Percentiles rank a stretch among this genome's conserved stretches.
phyloP scores from a whole-genome alignment of 2,329 filamentous ascomycete genomes.

The Incumbomyces delicatus region DNA sequence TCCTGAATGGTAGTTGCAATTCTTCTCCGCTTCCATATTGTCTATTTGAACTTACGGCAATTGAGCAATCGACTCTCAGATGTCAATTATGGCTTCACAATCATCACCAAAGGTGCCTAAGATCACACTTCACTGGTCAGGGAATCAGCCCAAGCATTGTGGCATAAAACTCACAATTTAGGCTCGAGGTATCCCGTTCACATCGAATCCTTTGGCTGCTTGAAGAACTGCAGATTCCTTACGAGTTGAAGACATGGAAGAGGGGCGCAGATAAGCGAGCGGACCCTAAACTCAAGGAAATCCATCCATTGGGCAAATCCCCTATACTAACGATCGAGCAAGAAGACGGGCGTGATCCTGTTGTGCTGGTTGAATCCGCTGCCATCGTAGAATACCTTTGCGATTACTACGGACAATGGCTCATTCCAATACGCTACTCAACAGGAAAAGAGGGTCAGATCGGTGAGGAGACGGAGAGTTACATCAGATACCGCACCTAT shows the following conservation, averaged over 20 bases:
- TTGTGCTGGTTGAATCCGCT: constrained; percentile 71
- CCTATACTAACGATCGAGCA: constrained; percentile 61
- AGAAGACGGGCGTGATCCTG: constrained; percentile 35
- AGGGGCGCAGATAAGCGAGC: constrained; percentile 57
- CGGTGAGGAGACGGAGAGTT: constrained; percentile 50
- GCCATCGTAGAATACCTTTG: constrained; percentile 73
- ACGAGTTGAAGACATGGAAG: constrained; percentile 72
- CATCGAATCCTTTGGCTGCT: constrained; percentile 80
- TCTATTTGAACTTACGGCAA: no score
- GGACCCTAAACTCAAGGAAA: constrained; percentile 61
- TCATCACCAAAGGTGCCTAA: constrained; percentile 26
- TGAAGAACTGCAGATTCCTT: constrained; percentile 69
- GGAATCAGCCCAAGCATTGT: not conserved
- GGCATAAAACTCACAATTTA: constrained; percentile 27
- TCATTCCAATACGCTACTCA: constrained; percentile 44
- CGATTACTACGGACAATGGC: constrained; percentile 48
- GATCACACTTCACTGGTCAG: constrained; percentile 56
- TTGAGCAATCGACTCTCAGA: no score
- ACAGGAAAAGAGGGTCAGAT: constrained; percentile 45
- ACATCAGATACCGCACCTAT: constrained; percentile 55
- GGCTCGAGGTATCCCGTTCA: constrained; percentile 74
- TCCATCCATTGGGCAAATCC: constrained; percentile 81
- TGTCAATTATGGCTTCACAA: no score
- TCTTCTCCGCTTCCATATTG: no score
- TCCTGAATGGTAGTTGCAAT: no score